Percentiles rank a stretch among this genome's conserved stretches.
Evolutionary conservation across 192 early-diverging fungal genomes (phyloP).

Genomic region (Phycomyces nitens): DNA sequence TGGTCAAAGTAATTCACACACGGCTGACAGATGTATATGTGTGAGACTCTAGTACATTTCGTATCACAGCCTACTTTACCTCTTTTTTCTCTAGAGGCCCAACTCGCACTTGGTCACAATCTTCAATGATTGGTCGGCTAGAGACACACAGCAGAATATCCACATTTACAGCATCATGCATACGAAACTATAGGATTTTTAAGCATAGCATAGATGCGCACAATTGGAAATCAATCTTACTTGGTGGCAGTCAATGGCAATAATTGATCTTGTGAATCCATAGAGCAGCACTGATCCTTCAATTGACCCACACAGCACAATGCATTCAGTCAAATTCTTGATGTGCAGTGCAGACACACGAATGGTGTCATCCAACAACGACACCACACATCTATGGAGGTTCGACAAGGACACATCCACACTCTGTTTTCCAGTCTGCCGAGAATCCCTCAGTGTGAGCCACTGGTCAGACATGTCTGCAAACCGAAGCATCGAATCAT

Average conservation of each 20-base stretch:
- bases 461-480: neutral
- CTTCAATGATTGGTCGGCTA: slow-evolving; percentile 87
- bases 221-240: slow-evolving; percentile 36
- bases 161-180: slow-evolving; percentile 69
- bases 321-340: slow-evolving; percentile 58
- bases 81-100: slow-evolving; percentile 43
- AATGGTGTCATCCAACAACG: slow-evolving; percentile 47
- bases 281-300: slow-evolving; percentile 72
- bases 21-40: neutral
- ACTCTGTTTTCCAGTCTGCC: neutral
- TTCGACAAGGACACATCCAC: slow-evolving; percentile 60
- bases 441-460: slow-evolving; percentile 8
- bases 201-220: slow-evolving; percentile 4
- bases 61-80: too few relatives aligned
- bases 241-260: slow-evolving; percentile 76
- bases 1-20: slow-evolving; percentile 44
- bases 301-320: slow-evolving; percentile 66
- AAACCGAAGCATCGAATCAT: slow-evolving; percentile 1
- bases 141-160: slow-evolving; percentile 66
- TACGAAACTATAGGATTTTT: slow-evolving; percentile 72
- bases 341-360: slow-evolving; percentile 73
- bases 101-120: slow-evolving; percentile 66
- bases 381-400: slow-evolving; percentile 60
- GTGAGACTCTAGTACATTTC: neutral
- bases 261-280: slow-evolving; percentile 54